These are phyloP conservation scores for Basidiobolus meristosporus DNA, from an alignment of 371 early-diverging fungal genomes.

Conservation along the genomic window DNA sequence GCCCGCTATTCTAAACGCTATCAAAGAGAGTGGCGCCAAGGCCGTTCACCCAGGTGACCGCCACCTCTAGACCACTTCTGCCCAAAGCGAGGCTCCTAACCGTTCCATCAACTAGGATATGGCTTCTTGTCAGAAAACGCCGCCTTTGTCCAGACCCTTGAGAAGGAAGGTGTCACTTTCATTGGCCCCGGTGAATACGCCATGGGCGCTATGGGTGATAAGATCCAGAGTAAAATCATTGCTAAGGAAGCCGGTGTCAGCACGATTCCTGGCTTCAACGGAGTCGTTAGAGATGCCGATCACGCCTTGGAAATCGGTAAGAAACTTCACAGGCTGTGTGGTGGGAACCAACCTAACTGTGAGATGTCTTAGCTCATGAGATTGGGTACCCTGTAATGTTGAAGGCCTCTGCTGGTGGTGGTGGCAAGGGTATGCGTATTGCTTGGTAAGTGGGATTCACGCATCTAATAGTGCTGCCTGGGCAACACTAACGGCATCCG, in stretches of 20 bases:
- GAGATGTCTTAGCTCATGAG: slow-evolving; percentile 12
- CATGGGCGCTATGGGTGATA: slow-evolving; percentile 89
- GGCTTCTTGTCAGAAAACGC: slow-evolving; percentile 79
- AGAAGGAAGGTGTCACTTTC: slow-evolving; percentile 41
- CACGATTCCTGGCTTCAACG: slow-evolving; percentile 83
- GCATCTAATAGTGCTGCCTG: not conserved
- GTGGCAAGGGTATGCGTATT: slow-evolving; percentile 84
- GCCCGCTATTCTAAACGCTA: slow-evolving; percentile 25
- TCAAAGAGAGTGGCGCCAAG: slow-evolving; percentile 32
- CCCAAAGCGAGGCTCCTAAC: not conserved
- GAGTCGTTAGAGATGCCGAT: slow-evolving; percentile 45
- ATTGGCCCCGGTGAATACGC: slow-evolving; percentile 60
- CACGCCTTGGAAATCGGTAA: slow-evolving; percentile 46
- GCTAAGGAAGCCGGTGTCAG: slow-evolving; percentile 69
- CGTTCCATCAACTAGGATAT: slow-evolving; percentile 29
- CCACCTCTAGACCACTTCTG: not conserved
- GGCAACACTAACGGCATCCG: not conserved
- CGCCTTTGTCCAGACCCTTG: slow-evolving; percentile 47
- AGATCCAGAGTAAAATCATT: slow-evolving; percentile 72
- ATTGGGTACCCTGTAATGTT: slow-evolving; percentile 71
- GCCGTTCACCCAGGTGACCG: slow-evolving; percentile 41
- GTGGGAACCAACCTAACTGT: not conserved
- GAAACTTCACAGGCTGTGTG: not conserved
- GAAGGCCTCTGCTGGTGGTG: slow-evolving; percentile 82
- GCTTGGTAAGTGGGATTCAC: slow-evolving; percentile 12